Base-by-base conservation (phyloP, 169 alveolate species). In the Cryptosporidium tyzzeri region DNA sequence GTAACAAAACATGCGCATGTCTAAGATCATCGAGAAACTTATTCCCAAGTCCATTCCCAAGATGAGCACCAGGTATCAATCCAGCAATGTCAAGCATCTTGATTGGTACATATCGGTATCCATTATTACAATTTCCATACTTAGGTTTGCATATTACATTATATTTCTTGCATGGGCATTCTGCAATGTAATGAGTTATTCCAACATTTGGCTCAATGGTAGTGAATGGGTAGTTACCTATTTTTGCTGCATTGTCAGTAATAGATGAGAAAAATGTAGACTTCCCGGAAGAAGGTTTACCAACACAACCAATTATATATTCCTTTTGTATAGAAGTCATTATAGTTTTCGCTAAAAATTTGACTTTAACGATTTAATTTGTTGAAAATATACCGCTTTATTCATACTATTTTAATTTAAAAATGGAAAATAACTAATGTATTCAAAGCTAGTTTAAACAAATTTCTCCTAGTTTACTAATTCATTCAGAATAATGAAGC, bases 211-310 rank as follows among this genome's bases (percentile, higher is more conserved):
- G 94, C 26, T 85, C 93, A 69, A 92, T 92, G 14, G 94, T 92
- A 2, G 94, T 92, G 70, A 92, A 92, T 33, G 94, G 94, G 59
- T 84, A 92, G 75, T 84, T 92, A 35, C 94, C 94, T 41, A 92
- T 92, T 48, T 92, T 92, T 31, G 94, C 94, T 3, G 93, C 33
- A 33, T 85, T 89, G 44, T 92, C 94, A 55, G 95, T 92, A 9
- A 84, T 91, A 6, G 94, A 91, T 62, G 89, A 71, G 89, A 92
- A 92, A 58, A 92, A 92, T 21, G 94, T 91, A 45, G 93, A 85
- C 65, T 92, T 92, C 4, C 94, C 94, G 14, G 95, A 93, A 14
- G 95, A 92, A 35, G 95, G 95, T 51, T 92, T 92, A 10, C 95
- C 95, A 41, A 92, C 95, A 75, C 95, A 92, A 62, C 95, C 95